Conservation (phyloP, 371 early-diverging fungal genomes). For the Rhizopus delemar region DNA sequence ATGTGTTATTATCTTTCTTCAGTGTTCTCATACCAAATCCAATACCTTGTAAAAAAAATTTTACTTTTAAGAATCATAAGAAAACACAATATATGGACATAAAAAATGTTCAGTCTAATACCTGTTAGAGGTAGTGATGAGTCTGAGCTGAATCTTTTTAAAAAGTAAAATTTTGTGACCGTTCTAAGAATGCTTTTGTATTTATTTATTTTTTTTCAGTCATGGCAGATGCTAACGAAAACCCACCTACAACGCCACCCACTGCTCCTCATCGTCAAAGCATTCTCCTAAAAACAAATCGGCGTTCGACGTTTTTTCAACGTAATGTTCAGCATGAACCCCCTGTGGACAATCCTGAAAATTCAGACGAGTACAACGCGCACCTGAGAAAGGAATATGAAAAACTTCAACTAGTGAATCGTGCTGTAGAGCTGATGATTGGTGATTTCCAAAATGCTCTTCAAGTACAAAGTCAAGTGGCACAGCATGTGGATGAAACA, state of each 20-base stretch:
- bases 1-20: too few species aligned
- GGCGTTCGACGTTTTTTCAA: slow-evolving; percentile 18
- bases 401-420: slow-evolving; percentile 30
- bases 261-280: slow-evolving; percentile 5
- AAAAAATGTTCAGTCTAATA: too few species aligned
- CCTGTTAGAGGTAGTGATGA: too few species aligned
- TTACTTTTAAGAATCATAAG: too few species aligned
- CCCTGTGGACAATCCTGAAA: slow-evolving; percentile 35
- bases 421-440: slow-evolving; percentile 23
- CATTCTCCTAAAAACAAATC: background rate
- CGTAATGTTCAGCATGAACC: slow-evolving; percentile 10
- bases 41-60: too few species aligned
- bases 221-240: background rate
- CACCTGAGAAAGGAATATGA: slow-evolving; percentile 34
- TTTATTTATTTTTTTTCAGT: background rate
- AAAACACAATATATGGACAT: too few species aligned
- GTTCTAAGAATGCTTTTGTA: too few species aligned
- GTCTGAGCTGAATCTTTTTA: too few species aligned
- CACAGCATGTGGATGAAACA: slow-evolving; percentile 37
- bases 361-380: slow-evolving; percentile 33
- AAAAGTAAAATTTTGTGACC: too few species aligned
- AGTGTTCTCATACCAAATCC: too few species aligned
- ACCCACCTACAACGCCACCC: background rate
- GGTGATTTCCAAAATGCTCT: slow-evolving; percentile 25
- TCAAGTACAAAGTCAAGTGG: slow-evolving; percentile 28